These are phyloP conservation scores for Poa annua DNA, from an alignment of 176 grass and related monocot species.

Conservation along the genomic window DNA sequence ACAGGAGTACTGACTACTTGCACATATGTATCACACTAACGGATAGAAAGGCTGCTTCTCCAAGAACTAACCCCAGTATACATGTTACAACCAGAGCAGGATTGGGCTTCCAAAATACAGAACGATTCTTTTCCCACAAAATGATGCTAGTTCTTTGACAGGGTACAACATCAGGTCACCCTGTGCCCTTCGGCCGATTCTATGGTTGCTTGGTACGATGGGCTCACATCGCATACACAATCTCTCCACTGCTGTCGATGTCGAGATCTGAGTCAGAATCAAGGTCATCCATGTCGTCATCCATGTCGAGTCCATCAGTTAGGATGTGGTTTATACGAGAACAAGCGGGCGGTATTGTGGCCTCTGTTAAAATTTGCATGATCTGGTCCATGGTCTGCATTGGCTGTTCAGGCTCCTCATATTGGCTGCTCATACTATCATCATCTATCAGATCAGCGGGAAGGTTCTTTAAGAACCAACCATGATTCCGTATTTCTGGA, in stretches of 20 bases:
- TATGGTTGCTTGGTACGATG: slow-evolving; percentile 12
- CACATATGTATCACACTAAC: slow-evolving; percentile 18
- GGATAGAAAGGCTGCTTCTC: background rate
- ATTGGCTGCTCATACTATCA: slow-evolving; percentile 64
- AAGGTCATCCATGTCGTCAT: slow-evolving; percentile 77
- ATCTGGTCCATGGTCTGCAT: slow-evolving; percentile 88
- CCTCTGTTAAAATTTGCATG: slow-evolving; percentile 77
- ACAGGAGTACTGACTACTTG: slow-evolving; percentile 35
- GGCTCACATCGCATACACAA: slow-evolving; percentile 72
- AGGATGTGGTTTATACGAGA: slow-evolving; percentile 66
- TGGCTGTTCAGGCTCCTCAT: slow-evolving; percentile 74
- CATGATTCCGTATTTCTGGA: slow-evolving; percentile 63
- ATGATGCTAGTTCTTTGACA: slow-evolving; percentile 44
- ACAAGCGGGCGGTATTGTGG: slow-evolving; percentile 69
- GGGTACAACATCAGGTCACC: slow-evolving; percentile 44
- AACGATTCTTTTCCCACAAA: slow-evolving; percentile 37
- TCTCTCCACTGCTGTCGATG: slow-evolving; percentile 75
- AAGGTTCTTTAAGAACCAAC: slow-evolving; percentile 80
- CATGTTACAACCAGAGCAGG: slow-evolving; percentile 37
- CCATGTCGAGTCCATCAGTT: slow-evolving; percentile 56
- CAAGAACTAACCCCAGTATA: slow-evolving; percentile 29
- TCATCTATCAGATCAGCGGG: slow-evolving; percentile 73
- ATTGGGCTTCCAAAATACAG: slow-evolving; percentile 32
- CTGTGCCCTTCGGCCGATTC: slow-evolving; percentile 13
- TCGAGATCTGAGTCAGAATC: slow-evolving; percentile 72